Base-by-base conservation (phyloP, 495 filamentous ascomycete genomes). In the Oidiodendron maius region DNA sequence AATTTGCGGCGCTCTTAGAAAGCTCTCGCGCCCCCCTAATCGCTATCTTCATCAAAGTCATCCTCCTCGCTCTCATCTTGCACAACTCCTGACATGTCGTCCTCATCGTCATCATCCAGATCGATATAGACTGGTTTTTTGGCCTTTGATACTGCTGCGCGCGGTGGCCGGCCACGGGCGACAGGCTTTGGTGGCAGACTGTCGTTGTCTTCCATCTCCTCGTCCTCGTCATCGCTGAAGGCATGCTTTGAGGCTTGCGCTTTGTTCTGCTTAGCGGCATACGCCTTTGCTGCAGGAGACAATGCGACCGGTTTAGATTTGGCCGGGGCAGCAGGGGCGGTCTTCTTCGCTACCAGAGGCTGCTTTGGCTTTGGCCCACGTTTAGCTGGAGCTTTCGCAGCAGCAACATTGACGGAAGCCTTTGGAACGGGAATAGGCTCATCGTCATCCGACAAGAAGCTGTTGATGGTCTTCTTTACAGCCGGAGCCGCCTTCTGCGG, bases 221-320 rank as follows among this genome's bases (percentile, higher is more conserved):
- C 62, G 10, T 70, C 70, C 4, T 74, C 71, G 16, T 75, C 68
- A 38, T 72, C 67, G 34, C 69, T 65, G 44, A 64, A 64, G 4
- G 55, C 44, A 3, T 64, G 56, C 61, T 68, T 71, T 46, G 71
- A 50, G 8, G 18, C 25, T 4, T 52, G 46, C 15, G 43, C 40
- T 64, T 84, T 85, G 25, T 74, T 73, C 42, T 82, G 75, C 69
- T 87, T 90, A 2, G 81, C 77, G 13, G 84, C 86, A 61, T 93
- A 91, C 0, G 83, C 85, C 62, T 91, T 93, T 11, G 87, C 87
- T 4, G 84, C 86, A 0, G 89, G 86, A 10, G 84, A 88, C 13
- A 89, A 68, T 4, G 65, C 53, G 6, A 64, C 59, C 17, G 70
- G 62, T 56, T 82, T 82, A 17, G 72, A 57, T 26, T 40, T 23